Conservation (phyloP, 2,329 filamentous ascomycete genomes). For the Exophiala sp. region DNA sequence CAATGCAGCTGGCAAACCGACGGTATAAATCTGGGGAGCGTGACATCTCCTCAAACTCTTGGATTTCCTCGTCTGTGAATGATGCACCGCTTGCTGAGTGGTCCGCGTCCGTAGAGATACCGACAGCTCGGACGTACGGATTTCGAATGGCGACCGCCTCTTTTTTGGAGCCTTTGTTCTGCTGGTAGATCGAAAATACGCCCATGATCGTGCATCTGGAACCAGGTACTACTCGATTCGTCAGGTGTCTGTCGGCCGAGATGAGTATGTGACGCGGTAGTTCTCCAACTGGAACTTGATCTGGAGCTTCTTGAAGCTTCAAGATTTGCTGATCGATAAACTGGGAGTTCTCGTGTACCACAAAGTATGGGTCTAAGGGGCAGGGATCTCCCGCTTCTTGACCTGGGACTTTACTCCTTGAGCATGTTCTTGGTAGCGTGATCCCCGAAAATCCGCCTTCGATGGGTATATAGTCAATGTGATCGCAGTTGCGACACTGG, state of each 20-base stretch:
- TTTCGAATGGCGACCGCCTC: conserved; percentile 92
- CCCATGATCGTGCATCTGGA: conserved; percentile 94
- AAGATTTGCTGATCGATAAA: conserved; percentile 98
- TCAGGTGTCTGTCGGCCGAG: conserved; percentile 92
- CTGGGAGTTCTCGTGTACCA: conserved; percentile 86
- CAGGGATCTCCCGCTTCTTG: conserved; percentile 72
- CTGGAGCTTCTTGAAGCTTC: conserved; percentile 94
- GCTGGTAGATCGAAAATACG: conserved; percentile 96
- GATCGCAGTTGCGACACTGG: conserved; percentile 81
- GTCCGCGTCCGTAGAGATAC: conserved; percentile 85
- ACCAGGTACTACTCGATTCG: conserved; percentile 91
- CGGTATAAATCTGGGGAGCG: conserved; percentile 88
- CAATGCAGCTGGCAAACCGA: conserved; percentile 85
- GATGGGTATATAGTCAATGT: conserved; percentile 67
- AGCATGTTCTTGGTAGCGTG: conserved; percentile 76
- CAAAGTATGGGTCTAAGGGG: conserved; percentile 91
- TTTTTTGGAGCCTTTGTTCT: conserved; percentile 72
- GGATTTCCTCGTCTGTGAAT: conserved; percentile 94
- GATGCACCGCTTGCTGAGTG: conserved; percentile 81
- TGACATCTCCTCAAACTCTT: conserved; percentile 91
- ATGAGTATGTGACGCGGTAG: conserved; percentile 91
- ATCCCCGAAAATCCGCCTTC: conserved; percentile 84
- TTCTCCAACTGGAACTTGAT: conserved; percentile 96
- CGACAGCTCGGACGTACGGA: conserved; percentile 87
- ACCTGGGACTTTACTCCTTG: conserved; percentile 51